Base-by-base conservation (phyloP, 495 filamentous ascomycete species). In the Tetracladium marchalianum region DNA sequence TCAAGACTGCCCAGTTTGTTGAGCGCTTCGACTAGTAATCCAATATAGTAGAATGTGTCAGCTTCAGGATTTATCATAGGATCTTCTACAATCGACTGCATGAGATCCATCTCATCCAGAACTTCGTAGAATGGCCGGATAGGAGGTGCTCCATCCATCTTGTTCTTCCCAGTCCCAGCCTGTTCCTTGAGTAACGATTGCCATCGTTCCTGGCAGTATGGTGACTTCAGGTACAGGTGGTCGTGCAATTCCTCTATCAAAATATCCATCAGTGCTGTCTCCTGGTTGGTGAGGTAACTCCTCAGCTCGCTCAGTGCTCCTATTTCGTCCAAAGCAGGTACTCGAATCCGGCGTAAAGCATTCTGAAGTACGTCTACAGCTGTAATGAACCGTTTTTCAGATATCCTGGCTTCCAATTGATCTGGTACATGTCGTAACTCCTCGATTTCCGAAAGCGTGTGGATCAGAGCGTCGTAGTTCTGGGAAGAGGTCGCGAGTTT, bases 211-310 rank as follows among this genome's bases (percentile, higher is more conserved):
- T 93, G 85, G 62, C 89, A 96, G 56, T 97, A 97, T 0, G 88
- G 90, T 10, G 89, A 95, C 55, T 96, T 97, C 11, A 99, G 75
- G 56, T 97, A 99, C 3, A 99, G 72, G 66, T 99, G 92, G 57
- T 90, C 94, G 59, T 97, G 93, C 36, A 99, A 68, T 62, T 99
- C 92, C 63, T 99, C 92, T 39, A 96, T 80, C 55, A 99, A 57
- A 35, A 96, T 96, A 62, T 99, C 92, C 48, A 87, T 90, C 46
- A 99, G 66, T 4, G 85, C 78, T 2, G 78, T 81, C 65, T 97
- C 90, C 63, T 99, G 92, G 59, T 93, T 96, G 40, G 78, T 80
- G 50, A 99, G 81, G 56, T 96, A 95, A 47, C 81, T 80, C 32
- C 85, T 77, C 44, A 96, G 66, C 53, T 97, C 92, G 32, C 79